Evolutionary conservation across 164 flowering plant genomes (phyloP), one percentile per base, ranked within the genome.

Genomic region (Protea cynaroides): DNA sequence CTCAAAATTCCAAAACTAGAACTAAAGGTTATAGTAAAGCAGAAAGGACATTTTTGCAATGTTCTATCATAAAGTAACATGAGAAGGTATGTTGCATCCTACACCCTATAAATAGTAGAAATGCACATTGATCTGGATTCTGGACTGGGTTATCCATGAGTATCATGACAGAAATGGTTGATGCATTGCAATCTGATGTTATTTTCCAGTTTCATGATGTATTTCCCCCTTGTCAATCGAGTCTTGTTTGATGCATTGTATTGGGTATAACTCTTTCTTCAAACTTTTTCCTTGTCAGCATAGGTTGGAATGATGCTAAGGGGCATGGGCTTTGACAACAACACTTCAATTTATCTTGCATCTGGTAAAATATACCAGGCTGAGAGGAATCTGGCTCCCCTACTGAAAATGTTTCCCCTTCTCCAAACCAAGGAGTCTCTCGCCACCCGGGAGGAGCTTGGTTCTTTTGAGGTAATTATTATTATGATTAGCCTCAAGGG

Each of bases 251-350:
- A 22, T 55, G 46, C 43, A 47, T 66, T 25, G 18, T 65, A n/a
- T 51, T 21, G 38, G 37, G 61, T 68, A 55, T 72, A 55, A 59
- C 54, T 50, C 59, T 40, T 72, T 22, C 25, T 71, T 43, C 37
- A 9, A 25, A 23, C 49, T 8, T 64, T 57, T 74, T 76, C 58
- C 22, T 69, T 80, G 83, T 81, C 81, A 79, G 74, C 67, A 73
- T 78, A 89, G 96, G 91, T 84, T 59, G 93, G 96, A 15, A 78
- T 89, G 96, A 84, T 89, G 89, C 88, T 89, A 9, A 86, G 96
- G 64, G 96, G 90, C 57, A 89, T 89, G 96, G 92, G 92, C 58
- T 89, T 89, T 64, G 79, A 69, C 55, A 85, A 84, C 75, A 75
- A 72, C 65, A 89, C 96, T 56, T 72, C 86, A 43, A 85, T 89